These are phyloP conservation scores for Benincasa hispida DNA, from an alignment of 306 rosid species.

Conservation along the genomic window DNA sequence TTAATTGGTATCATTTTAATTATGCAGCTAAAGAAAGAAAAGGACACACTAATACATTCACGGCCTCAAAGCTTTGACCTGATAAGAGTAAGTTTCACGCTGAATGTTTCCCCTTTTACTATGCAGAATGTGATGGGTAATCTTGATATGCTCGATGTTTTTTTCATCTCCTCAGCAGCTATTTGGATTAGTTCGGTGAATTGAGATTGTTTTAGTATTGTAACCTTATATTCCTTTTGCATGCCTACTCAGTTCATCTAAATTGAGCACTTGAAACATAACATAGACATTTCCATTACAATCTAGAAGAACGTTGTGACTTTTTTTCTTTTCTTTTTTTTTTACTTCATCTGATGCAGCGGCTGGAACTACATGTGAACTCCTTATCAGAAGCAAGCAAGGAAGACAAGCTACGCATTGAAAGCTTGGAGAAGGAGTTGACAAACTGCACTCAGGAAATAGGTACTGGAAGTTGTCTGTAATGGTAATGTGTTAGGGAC, in stretches of 20 bases:
- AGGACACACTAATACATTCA: conserved; percentile 37
- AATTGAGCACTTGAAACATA: neutral
- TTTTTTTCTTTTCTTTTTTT: conserved; percentile 9
- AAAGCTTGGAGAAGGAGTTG: conserved; percentile 56
- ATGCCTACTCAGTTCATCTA: neutral
- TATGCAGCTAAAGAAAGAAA: conserved; percentile 61
- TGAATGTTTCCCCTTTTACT: neutral
- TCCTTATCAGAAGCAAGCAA: conserved; percentile 33
- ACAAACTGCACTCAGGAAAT: conserved; percentile 82
- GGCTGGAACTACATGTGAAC: conserved; percentile 40
- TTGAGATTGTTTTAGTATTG: neutral
- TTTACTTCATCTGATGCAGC: conserved; percentile 32
- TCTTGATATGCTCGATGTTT: neutral
- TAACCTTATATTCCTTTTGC: neutral
- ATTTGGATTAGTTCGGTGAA: neutral
- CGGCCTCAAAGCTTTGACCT: conserved; percentile 43
- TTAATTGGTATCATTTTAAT: neutral
- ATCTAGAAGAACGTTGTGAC: conserved; percentile 4
- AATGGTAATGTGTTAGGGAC: too few relatives aligned
- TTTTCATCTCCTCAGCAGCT: neutral
- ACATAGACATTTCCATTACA: neutral
- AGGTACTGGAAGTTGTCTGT: conserved; percentile 29
- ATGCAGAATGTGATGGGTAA: neutral
- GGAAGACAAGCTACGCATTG: conserved; percentile 51
- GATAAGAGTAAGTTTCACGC: conserved; percentile 29